phyloP scores from a whole-genome alignment of 176 grass and related monocot species.

The Aegilops speltoides region DNA sequence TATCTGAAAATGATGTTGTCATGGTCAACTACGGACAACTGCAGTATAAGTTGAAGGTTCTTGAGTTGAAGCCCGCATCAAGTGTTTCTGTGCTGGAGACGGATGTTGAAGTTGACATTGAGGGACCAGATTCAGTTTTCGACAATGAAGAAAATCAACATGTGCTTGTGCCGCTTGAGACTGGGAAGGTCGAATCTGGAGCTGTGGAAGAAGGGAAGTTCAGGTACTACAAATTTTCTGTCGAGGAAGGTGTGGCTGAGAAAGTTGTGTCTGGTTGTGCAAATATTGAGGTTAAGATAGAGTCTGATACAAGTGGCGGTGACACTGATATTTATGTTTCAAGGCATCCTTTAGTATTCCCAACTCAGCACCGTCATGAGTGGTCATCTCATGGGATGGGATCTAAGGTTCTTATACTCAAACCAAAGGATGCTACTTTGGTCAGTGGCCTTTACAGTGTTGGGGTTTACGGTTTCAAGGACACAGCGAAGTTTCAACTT shows the following conservation, averaged over 20 bases:
- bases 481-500: constrained; percentile 67
- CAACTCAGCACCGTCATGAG: constrained; percentile 92
- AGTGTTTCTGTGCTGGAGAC: constrained; percentile 97
- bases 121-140: constrained; percentile 54
- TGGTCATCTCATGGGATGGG: constrained; percentile 96
- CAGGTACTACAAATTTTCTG: constrained; percentile 83
- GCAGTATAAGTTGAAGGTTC: constrained; percentile 73
- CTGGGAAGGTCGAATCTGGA: constrained; percentile 62
- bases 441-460: constrained; percentile 68
- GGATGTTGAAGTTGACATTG: constrained; percentile 93
- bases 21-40: constrained; percentile 69
- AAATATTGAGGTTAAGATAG: constrained; percentile 72
- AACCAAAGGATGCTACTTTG: constrained; percentile 50
- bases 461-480: constrained; percentile 93
- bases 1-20: constrained; percentile 79
- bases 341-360: constrained; percentile 95
- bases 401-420: constrained; percentile 83
- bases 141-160: constrained; percentile 54
- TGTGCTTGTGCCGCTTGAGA: constrained; percentile 66
- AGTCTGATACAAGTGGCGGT: constrained; percentile 42
- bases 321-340: constrained; percentile 97
- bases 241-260: constrained; percentile 54
- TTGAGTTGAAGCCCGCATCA: constrained; percentile 78
- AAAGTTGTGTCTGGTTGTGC: constrained; percentile 55
- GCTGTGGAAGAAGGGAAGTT: constrained; percentile 83